Evolutionary conservation across 352 stramenopile species (phyloP).

Genomic region (Globisporangium okanoganense): DNA sequence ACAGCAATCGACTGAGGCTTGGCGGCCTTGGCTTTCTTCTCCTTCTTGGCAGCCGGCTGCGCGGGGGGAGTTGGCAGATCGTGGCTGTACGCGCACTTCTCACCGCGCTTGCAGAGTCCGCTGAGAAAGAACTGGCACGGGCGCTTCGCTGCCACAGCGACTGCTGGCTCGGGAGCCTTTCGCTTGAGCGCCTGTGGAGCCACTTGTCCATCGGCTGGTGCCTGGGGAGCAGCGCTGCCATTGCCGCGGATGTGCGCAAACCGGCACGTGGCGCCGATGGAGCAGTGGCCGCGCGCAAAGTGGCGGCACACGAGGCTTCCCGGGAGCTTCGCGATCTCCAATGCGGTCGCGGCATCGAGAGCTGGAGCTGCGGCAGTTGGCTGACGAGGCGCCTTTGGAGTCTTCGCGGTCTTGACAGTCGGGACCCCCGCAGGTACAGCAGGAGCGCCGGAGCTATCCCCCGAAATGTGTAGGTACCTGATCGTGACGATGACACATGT

Average conservation of each 20-base stretch:
- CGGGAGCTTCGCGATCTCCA: constrained; percentile 31
- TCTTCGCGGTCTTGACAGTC: neutral
- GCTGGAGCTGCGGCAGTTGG: neutral
- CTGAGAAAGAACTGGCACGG: constrained; percentile 46
- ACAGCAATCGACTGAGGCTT: constrained; percentile 4
- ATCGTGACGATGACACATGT: neutral
- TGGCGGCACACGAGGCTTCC: constrained; percentile 39
- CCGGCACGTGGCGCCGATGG: constrained; percentile 25
- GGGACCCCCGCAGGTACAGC: neutral
- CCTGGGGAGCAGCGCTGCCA: constrained; percentile 8
- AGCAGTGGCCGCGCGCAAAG: constrained; percentile 50
- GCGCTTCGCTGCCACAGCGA: constrained; percentile 15
- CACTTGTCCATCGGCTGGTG: no score
- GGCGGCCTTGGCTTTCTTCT: constrained; percentile 7
- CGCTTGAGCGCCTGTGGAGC: no score
- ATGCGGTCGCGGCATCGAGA: constrained; percentile 4
- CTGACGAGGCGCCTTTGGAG: neutral
- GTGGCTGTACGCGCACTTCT: constrained; percentile 49
- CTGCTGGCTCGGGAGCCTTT: neutral
- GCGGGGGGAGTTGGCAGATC: constrained; percentile 7
- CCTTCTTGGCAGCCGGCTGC: neutral
- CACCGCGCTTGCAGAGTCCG: constrained; percentile 47
- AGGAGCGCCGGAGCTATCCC: neutral
- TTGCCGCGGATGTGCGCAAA: constrained; percentile 42
- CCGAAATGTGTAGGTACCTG: neutral